phyloP scores from a whole-genome alignment of 148 eudicot species.

The Vaccinium vitisidaea region DNA sequence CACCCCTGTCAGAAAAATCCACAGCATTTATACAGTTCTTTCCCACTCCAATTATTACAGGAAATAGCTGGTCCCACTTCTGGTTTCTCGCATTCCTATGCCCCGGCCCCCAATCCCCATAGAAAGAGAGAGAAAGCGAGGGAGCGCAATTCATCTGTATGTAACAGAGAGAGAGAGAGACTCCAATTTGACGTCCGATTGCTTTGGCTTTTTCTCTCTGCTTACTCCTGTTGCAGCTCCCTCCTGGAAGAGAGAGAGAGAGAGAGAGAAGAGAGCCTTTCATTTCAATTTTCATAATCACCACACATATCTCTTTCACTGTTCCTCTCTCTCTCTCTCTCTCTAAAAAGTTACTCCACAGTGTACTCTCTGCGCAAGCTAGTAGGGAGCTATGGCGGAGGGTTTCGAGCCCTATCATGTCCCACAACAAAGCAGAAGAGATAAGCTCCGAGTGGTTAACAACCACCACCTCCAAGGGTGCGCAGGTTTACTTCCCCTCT shows the following conservation, averaged over 20 bases:
- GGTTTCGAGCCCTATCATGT: slow-evolving; percentile 38
- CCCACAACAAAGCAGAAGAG: slow-evolving; percentile 59
- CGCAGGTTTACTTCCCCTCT: slow-evolving; percentile 37
- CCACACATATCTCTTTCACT: slow-evolving; percentile 19
- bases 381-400: slow-evolving; percentile 13
- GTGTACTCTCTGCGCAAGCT: background rate
- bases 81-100: slow-evolving; percentile 15
- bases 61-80: slow-evolving; percentile 15
- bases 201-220: slow-evolving; percentile 3
- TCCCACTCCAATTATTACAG: slow-evolving; percentile 21
- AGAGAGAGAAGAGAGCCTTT: slow-evolving; percentile 25
- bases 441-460: slow-evolving; percentile 46
- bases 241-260: background rate
- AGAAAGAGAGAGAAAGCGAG: background rate
- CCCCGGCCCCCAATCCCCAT: background rate
- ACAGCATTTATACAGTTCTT: background rate
- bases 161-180: background rate
- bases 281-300: slow-evolving; percentile 25
- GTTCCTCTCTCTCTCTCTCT: slow-evolving; percentile 12
- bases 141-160: background rate
- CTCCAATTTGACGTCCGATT: slow-evolving; percentile 8
- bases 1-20: background rate
- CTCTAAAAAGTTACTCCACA: background rate
- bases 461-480: slow-evolving; percentile 21
- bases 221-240: slow-evolving; percentile 13